Evolutionary conservation across 78 protist species (phyloP).

Genomic region (Chrysochromulina tobinii): DNA sequence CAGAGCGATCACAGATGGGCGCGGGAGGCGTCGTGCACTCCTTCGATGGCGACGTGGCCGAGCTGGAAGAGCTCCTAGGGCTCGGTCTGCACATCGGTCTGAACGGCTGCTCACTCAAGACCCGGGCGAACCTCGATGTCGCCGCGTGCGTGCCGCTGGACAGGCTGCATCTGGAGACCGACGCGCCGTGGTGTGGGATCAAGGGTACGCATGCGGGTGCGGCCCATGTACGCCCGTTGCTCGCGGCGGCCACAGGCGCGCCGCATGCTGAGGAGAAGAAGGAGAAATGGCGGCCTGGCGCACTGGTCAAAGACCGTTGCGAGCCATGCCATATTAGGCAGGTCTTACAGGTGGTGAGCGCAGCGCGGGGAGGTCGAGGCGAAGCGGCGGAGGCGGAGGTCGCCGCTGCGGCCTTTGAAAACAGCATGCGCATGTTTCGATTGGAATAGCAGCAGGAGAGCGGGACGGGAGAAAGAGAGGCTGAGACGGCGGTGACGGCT

Average conservation of each 20-base stretch:
- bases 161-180: slow-evolving; percentile 44
- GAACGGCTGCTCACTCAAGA: slow-evolving; percentile 59
- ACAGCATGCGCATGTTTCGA: too few species aligned
- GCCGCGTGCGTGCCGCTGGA: slow-evolving; percentile 31
- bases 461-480: too few species aligned
- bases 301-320: slow-evolving; percentile 16
- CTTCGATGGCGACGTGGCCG: slow-evolving; percentile 44
- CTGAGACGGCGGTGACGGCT: too few species aligned
- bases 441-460: too few species aligned
- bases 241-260: neutral
- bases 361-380: too few species aligned
- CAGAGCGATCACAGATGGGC: neutral
- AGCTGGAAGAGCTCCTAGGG: neutral
- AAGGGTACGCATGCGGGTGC: neutral
- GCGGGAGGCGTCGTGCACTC: slow-evolving; percentile 50
- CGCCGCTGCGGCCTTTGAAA: too few species aligned
- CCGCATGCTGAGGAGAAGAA: neutral
- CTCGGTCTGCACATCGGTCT: slow-evolving; percentile 24
- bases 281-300: neutral
- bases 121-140: slow-evolving; percentile 30
- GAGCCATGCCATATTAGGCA: slow-evolving; percentile 41
- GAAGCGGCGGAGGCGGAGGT: too few species aligned
- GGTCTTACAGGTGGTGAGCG: slow-evolving; percentile 13
- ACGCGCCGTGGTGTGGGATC: slow-evolving; percentile 46
- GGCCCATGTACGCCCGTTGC: neutral